Conservation (phyloP, 176 grass and related monocot species). For the Aegilops umbellulata region DNA sequence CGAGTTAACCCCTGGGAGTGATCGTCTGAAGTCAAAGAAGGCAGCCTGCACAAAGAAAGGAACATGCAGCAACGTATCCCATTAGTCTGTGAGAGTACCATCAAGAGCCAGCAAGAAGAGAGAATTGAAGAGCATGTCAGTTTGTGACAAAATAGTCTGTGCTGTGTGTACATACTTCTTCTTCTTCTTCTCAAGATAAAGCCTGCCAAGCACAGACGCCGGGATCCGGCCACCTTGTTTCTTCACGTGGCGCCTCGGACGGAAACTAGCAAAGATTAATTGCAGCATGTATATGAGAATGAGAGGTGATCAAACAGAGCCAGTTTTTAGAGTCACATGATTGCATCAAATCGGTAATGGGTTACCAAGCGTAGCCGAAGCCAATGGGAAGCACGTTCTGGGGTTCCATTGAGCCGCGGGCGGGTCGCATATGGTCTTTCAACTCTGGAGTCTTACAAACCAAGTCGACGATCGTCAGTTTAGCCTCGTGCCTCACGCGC, state of each 20-base stretch:
- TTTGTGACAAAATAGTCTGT: neutral
- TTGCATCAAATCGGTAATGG: neutral
- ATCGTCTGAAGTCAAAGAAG: neutral
- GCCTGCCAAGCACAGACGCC: neutral
- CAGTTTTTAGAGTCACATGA: neutral
- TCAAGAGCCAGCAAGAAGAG: neutral
- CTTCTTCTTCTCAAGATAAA: constrained; percentile 7
- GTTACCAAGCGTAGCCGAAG: neutral
- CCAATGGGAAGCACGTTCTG: constrained; percentile 1
- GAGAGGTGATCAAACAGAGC: neutral
- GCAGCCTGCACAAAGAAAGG: neutral
- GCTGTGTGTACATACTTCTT: neutral
- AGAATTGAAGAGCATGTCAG: neutral
- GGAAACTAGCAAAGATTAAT: neutral
- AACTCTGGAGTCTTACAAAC: neutral
- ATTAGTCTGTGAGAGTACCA: neutral
- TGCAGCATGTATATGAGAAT: neutral
- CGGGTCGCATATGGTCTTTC: neutral
- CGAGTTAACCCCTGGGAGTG: neutral
- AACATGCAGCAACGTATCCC: neutral
- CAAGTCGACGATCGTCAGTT: too few species aligned
- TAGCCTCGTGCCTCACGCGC: too few species aligned
- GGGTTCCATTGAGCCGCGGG: neutral
- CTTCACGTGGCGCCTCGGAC: neutral
- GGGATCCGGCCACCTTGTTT: neutral